Conservation (phyloP, 192 early-diverging fungal genomes). For the Lobulomyces angularis region DNA sequence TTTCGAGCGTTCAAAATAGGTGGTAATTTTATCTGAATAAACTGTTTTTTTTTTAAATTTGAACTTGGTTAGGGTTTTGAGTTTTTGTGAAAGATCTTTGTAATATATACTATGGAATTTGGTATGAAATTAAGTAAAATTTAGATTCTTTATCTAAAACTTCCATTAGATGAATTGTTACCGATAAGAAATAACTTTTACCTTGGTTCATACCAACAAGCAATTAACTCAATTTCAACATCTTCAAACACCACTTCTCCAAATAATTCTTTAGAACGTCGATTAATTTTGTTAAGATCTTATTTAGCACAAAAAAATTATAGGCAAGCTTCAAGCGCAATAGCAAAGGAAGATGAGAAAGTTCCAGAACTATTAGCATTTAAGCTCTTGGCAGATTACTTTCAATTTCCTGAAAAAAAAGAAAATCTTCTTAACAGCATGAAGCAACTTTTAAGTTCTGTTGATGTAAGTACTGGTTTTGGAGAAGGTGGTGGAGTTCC, state of each 20-base stretch:
- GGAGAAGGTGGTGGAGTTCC: conserved; percentile 24
- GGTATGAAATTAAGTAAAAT: too few species aligned
- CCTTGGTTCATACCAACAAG: conserved; percentile 59
- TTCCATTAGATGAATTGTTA: not conserved
- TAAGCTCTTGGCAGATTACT: conserved; percentile 47
- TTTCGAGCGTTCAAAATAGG: too few species aligned
- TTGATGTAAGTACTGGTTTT: conserved; percentile 3
- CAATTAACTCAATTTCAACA: conserved; percentile 50
- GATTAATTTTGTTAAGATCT: conserved; percentile 64
- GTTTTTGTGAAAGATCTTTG: too few species aligned
- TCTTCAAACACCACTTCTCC: conserved; percentile 16
- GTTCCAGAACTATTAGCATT: conserved; percentile 53
- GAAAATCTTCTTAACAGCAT: conserved; percentile 6
- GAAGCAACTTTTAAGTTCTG: conserved; percentile 17
- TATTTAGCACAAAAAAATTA: conserved; percentile 66
- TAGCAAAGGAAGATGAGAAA: conserved; percentile 25
- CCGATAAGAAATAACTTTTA: conserved; percentile 24
- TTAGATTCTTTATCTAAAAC: too few species aligned
- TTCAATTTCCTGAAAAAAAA: conserved; percentile 14
- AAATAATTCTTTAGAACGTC: conserved; percentile 37
- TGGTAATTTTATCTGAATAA: too few species aligned
- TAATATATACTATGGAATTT: too few species aligned
- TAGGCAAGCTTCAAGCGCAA: conserved; percentile 53
- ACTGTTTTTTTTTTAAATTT: too few species aligned
- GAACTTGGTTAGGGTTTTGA: too few species aligned